Conservation (phyloP, 2,329 filamentous ascomycete species). For the Botrytis aclada region DNA sequence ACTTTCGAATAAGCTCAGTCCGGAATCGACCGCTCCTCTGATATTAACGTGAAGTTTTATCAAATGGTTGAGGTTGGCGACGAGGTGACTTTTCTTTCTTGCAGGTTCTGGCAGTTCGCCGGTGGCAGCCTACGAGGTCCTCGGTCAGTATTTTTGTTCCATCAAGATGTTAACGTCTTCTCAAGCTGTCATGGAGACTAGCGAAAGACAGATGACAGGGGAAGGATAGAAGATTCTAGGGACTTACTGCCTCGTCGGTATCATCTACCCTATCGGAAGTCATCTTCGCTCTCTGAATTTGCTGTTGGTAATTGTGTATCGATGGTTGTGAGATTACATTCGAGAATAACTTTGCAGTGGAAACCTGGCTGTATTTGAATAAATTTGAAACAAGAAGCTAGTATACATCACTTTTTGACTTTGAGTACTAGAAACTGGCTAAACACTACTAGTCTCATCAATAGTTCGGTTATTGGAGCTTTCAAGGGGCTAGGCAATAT, state of each 20-base stretch:
- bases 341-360: background rate
- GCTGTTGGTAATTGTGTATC: background rate
- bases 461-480: background rate
- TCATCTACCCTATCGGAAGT: background rate
- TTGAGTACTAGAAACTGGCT: background rate
- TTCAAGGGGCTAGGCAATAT: background rate
- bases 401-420: background rate
- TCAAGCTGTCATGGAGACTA: too few relatives aligned
- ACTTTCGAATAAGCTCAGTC: background rate
- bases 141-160: background rate
- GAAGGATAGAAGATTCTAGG: accelerated
- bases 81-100: accelerated
- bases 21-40: too few relatives aligned
- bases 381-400: background rate
- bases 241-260: background rate
- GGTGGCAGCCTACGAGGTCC: background rate
- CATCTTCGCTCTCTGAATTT: background rate
- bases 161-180: background rate
- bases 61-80: background rate
- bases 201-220: background rate
- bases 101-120: background rate
- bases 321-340: background rate
- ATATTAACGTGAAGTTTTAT: background rate
- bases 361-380: background rate
- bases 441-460: background rate